Evolutionary conservation across 2,329 filamentous ascomycete species (phyloP), one percentile per base, ranked within the genome.

Genomic region (Diaporthe amygdali): DNA sequence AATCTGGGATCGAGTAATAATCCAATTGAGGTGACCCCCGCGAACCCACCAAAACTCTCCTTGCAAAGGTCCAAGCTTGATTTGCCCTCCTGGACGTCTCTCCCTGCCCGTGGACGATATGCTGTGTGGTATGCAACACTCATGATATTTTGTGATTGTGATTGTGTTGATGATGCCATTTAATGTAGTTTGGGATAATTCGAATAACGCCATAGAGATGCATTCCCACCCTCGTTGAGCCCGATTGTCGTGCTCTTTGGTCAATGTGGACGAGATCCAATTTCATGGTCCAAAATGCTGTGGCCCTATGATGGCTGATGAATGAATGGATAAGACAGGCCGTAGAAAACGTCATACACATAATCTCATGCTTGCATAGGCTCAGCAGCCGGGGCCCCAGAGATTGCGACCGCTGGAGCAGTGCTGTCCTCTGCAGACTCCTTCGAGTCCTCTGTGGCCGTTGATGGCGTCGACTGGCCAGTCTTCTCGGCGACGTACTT

Each of bases 151-250:
- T 64, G 47, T 49, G 27, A 44, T 64, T 46, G 32, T 15, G 44
- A 49, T 64, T 27, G 49, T 64, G 59, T 30, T 15, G 44, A 49
- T 64, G 41, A 64, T 64, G 59, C 41, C 47, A 64, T 64, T 49
- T 34, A 44, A 64, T 30, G 59, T 34, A 9, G 59, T 32, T 64
- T 64, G 30, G 20, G 32, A 44, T 37, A 64, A 64, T 70, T 47
- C 52, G 59, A 70, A 30, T 55, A 70, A 70, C 68, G 68, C 68
- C 68, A 39, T 52, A 56, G 25, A 66, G 47, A 70, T 70, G 68
- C 68, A 70, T 32, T 52, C 68, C 41, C 37, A 25, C 59, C 59
- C 44, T 44, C 17, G 30, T 37, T 34, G 59, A 64, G 59, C 59
- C 5, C 15, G 20, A 44, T 44, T 59, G 54, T 34, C 47, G 14